Conservation (phyloP, 257 asterid species). For the Euphrasia confusa region DNA sequence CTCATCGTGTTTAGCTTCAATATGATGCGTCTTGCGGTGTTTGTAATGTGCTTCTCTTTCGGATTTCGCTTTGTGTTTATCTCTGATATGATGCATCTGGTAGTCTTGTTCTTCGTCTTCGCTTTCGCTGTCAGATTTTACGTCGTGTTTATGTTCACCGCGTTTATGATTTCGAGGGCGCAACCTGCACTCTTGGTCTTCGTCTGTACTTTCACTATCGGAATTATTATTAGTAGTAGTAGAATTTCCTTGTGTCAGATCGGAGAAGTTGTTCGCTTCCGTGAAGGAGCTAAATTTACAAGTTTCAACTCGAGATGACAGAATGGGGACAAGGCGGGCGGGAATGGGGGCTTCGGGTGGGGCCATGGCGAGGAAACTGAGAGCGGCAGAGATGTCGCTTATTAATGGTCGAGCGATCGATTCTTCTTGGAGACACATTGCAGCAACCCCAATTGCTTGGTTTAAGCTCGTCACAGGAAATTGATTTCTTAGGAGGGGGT, state of each 20-base stretch:
- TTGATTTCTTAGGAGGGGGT: slow-evolving; percentile 44
- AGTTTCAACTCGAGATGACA: slow-evolving; percentile 27
- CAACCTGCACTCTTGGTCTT: no score
- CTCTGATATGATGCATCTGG: neutral
- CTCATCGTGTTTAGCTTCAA: neutral
- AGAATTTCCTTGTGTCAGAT: no score
- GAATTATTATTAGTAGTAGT: no score
- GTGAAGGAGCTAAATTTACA: slow-evolving; percentile 20
- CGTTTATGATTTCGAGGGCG: no score
- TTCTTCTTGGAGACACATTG: slow-evolving; percentile 86
- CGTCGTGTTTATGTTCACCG: no score
- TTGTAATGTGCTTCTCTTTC: neutral
- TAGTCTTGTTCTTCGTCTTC: no score
- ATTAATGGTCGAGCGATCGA: slow-evolving; percentile 66
- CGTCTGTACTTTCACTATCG: no score
- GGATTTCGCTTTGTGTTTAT: neutral
- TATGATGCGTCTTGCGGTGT: neutral
- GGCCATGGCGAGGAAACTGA: slow-evolving; percentile 53
- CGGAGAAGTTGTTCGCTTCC: neutral
- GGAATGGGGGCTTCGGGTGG: slow-evolving; percentile 49
- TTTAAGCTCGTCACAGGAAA: slow-evolving; percentile 54
- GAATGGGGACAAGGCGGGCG: slow-evolving; percentile 33
- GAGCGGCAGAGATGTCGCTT: slow-evolving; percentile 62
- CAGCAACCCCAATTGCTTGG: slow-evolving; percentile 73
- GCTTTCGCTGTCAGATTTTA: no score